Base-by-base conservation (phyloP, 768 basidiomycete species). In the Termitomyces sp. region DNA sequence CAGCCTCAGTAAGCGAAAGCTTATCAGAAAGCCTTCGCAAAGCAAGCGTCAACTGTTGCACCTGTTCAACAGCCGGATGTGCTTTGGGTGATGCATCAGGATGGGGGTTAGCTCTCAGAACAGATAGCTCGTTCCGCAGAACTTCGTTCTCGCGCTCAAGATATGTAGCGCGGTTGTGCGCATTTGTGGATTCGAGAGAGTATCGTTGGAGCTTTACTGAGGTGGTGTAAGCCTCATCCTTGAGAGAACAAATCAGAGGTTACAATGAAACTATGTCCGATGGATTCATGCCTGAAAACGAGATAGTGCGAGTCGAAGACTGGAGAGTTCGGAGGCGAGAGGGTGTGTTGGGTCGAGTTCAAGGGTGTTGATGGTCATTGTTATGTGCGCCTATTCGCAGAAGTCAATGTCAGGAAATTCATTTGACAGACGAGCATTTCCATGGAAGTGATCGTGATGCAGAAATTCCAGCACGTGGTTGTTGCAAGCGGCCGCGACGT, bases 151-250 rank as follows among this genome's bases (percentile, higher is more conserved):
- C 84, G 32, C 75, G 76, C 64, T 87, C 82, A 22, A 89, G 75
- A 9, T 73, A 68, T 44, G 71, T 71, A 2, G 75, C 65, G 18
- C 77, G 78, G 44, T 83, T 81, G 36, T 79, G 70, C 1, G 77
- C 72, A n/a, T 76, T 72, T 2, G 81, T 70, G 8, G 78, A 66
- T 10, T 87, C 80, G 22, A 88, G 71, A 8, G 84, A 77, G 55
- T 83, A 80, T 43, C 80, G 75, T 61, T 89, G 88, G 2, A 91
- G 78, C 64, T 83, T 88, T 43, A 88, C 70, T 4, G 86, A 78
- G n/a, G 84, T 76, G 33, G 73, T 65, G 64, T 88, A 82, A 5
- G 86, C 82, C 72, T 90, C 88, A 69, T 89, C 84, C 89, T 90
- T 64, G 53, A 54, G 46, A 58, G 45, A 56, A 43, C 35, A 48